phyloP scores from a whole-genome alignment of 306 rosid species.

The Morella rubra region DNA sequence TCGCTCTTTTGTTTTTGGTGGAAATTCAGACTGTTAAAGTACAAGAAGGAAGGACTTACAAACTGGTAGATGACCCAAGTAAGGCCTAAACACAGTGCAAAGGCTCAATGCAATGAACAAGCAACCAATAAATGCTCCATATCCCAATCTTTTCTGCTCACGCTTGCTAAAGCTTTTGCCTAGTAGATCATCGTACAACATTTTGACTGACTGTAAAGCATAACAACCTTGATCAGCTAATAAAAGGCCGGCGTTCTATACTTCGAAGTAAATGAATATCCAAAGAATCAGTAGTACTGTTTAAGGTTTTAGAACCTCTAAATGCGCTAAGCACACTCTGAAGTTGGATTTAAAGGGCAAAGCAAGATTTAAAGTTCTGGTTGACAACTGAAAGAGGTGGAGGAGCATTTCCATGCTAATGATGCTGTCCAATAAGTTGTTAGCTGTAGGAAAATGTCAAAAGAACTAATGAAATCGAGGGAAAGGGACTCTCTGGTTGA shows the following conservation, averaged over 20 bases:
- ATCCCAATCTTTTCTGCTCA: constrained; percentile 74
- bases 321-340: background rate
- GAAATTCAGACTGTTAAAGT: constrained; percentile 17
- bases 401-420: constrained; percentile 33
- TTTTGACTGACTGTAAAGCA: constrained; percentile 14
- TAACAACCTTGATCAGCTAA: constrained; percentile 17
- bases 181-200: constrained; percentile 61
- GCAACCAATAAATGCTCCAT: constrained; percentile 71
- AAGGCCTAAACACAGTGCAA: constrained; percentile 70
- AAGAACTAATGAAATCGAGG: constrained; percentile 26
- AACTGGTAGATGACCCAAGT: constrained; percentile 52
- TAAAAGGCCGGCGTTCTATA: constrained; percentile 30
- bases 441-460: constrained; percentile 30
- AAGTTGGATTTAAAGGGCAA: constrained; percentile 27
- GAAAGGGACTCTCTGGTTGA: constrained; percentile 65
- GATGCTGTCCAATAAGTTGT: constrained; percentile 69
- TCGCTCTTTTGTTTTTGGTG: background rate
- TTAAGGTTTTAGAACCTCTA: constrained; percentile 2
- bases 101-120: constrained; percentile 51
- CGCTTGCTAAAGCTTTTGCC: constrained; percentile 76
- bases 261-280: constrained; percentile 5
- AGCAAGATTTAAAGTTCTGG: constrained; percentile 25
- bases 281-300: constrained; percentile 10
- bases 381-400: constrained; percentile 37
- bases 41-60: constrained; percentile 48